phyloP scores from a whole-genome alignment of 352 stramenopile species.

The Globisporangium echinulatum region DNA sequence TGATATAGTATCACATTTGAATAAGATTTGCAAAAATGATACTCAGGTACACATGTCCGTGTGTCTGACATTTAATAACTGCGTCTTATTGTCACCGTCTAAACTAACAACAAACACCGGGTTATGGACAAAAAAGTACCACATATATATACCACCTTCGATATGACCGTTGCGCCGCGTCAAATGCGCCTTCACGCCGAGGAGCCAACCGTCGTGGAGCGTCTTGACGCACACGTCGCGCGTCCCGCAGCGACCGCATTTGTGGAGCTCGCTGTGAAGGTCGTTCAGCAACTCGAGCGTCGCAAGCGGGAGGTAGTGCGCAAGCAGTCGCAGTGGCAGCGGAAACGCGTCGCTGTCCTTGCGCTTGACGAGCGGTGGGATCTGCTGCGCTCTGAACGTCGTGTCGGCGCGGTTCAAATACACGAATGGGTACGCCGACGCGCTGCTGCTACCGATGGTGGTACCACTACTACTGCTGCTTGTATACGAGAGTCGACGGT shows the following conservation, averaged over 20 bases:
- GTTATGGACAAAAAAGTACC: too few relatives aligned
- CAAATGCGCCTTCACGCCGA: conserved; percentile 37
- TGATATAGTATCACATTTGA: too few relatives aligned
- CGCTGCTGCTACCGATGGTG: background rate
- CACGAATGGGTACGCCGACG: conserved; percentile 28
- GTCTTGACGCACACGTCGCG: conserved; percentile 53
- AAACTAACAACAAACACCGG: too few relatives aligned
- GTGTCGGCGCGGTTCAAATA: conserved; percentile 56
- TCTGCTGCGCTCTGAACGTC: conserved; percentile 38
- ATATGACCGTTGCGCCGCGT: too few relatives aligned
- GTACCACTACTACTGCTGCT: background rate
- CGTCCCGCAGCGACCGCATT: conserved; percentile 16
- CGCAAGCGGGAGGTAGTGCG: conserved; percentile 39
- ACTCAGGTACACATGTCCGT: too few relatives aligned
- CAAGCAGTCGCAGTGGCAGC: conserved; percentile 29
- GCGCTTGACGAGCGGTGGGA: conserved; percentile 46
- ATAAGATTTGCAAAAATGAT: too few relatives aligned
- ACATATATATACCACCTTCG: too few relatives aligned
- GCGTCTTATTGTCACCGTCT: too few relatives aligned
- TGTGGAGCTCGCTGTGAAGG: conserved; percentile 34
- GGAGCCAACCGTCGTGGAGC: conserved; percentile 45
- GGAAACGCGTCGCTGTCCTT: conserved; percentile 48
- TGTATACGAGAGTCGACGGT: too few relatives aligned
- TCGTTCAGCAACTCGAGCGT: conserved; percentile 32
- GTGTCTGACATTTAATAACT: too few relatives aligned